A percentile compares a stretch with the other conserved stretches of the same genome.
phyloP scores from a whole-genome alignment of 176 grass and related monocot species.

The Chloris gayana region DNA sequence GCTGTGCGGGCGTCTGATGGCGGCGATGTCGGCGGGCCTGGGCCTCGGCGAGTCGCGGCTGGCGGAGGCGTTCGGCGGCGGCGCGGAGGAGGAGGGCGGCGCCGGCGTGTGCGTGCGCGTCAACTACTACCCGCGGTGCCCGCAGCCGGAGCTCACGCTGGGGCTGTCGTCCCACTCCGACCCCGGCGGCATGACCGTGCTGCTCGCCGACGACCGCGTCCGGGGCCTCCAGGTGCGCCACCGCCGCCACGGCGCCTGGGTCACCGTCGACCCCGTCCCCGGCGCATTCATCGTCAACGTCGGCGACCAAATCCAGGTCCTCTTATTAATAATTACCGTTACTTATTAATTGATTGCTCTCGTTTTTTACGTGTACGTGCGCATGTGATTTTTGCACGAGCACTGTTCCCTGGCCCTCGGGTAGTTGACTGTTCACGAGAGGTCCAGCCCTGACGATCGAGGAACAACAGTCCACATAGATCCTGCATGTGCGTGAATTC shows the following conservation, averaged over 20 bases:
- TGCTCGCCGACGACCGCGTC: constrained; percentile 74
- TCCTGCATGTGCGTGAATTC: no score
- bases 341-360: no score
- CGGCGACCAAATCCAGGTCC: constrained; percentile 94
- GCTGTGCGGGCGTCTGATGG: constrained; percentile 60
- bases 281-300: constrained; percentile 83
- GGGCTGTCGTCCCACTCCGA: constrained; percentile 84
- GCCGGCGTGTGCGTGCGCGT: constrained; percentile 66
- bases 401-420: no score
- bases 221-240: constrained; percentile 67
- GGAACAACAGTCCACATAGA: no score
- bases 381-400: no score
- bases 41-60: constrained; percentile 32
- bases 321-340: no score
- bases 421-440: no score
- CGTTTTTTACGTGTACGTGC: no score
- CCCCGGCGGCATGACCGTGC: constrained; percentile 78
- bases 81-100: no score
- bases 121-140: constrained; percentile 96
- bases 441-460: no score
- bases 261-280: constrained; percentile 59
- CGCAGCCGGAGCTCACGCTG: constrained; percentile 88
- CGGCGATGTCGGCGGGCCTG: constrained; percentile 54
- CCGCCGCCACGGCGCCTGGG: constrained; percentile 43
- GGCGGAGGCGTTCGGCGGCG: constrained; percentile 68